Conservation (phyloP, 139 green algal genomes). For the Micromonas commoda region DNA sequence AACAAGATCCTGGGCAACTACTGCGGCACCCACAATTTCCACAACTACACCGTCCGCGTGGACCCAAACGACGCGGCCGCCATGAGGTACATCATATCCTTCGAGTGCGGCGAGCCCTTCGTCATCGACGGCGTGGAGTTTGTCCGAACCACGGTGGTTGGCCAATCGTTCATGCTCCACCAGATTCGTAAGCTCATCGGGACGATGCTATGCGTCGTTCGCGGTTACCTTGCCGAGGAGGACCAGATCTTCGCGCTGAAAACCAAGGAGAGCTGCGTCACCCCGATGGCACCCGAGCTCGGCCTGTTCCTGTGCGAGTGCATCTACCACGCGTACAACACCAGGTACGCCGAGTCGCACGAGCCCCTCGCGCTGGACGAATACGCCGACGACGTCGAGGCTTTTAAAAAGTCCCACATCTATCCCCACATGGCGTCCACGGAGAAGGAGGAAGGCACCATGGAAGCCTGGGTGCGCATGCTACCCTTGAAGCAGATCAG, state of each 20-base stretch:
- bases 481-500: neutral
- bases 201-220: slow-evolving; percentile 62
- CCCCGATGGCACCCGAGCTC: slow-evolving; percentile 76
- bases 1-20: slow-evolving; percentile 64
- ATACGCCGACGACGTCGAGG: slow-evolving; percentile 32
- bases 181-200: slow-evolving; percentile 90
- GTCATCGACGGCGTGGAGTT: slow-evolving; percentile 37
- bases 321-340: slow-evolving; percentile 63
- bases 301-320: slow-evolving; percentile 75
- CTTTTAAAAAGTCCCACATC: slow-evolving; percentile 44
- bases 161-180: slow-evolving; percentile 89
- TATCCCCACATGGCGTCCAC: slow-evolving; percentile 64
- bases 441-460: slow-evolving; percentile 34
- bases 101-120: slow-evolving; percentile 38
- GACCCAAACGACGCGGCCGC: slow-evolving; percentile 31
- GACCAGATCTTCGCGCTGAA: slow-evolving; percentile 44
- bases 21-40: slow-evolving; percentile 84
- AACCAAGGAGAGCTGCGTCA: slow-evolving; percentile 37
- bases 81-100: slow-evolving; percentile 66
- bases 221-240: slow-evolving; percentile 29
- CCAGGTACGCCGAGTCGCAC: slow-evolving; percentile 23
- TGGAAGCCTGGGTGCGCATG: slow-evolving; percentile 33
- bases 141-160: slow-evolving; percentile 53
- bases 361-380: slow-evolving; percentile 24
- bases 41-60: slow-evolving; percentile 72